Base-by-base conservation (phyloP, 495 filamentous ascomycete species). In the Neurospora pannonica region DNA sequence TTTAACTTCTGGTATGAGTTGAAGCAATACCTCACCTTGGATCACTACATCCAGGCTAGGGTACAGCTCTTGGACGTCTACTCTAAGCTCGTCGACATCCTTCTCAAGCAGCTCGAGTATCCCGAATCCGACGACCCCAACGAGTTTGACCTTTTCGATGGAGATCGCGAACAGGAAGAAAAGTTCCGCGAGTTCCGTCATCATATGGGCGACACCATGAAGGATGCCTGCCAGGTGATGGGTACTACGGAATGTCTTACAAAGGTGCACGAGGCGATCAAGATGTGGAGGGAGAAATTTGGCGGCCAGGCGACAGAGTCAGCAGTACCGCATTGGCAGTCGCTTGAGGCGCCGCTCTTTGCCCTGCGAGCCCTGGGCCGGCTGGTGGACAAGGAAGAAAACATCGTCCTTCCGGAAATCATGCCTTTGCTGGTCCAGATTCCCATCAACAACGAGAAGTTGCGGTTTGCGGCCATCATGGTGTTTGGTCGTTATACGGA, bases 1-100 rank as follows among this genome's bases (percentile, higher is more conserved):
- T 98, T 98, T 82, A 89, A 90, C 71, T 98, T 98, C 84, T 99
- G 96, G 96, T 98, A 97, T 81, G 96, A 99, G 81, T 85, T 99
- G 72, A 99, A 99, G 85, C 94, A 97, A 83, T 97, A 97, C 79
- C 86, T 98, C 39, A 93, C 93, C 8, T 82, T 98, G 40, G 95
- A 97, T 8, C 91, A 90, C 74, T 98, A 97, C 79, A 91, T 90
- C n/a, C 87, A 94, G 73, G 92, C 95, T 19, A 89, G 95, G 38
- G 77, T 92, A 71, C 86, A 90, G 72, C 92, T 91, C 75, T 85
- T 91, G 39, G 92, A 94, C 74, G 85, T 97, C 69, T 98, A 92
- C 82, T 91, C 92, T 7, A 89, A 92, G 79, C 85, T 99, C 38
- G 95, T 98, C 69, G 94, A 98, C 80, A 90, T 98, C 78, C 93